Evolutionary conservation across 345 rosid genomes (phyloP), one percentile per base, ranked within the genome.

Genomic region (Eucalyptus marginata): DNA sequence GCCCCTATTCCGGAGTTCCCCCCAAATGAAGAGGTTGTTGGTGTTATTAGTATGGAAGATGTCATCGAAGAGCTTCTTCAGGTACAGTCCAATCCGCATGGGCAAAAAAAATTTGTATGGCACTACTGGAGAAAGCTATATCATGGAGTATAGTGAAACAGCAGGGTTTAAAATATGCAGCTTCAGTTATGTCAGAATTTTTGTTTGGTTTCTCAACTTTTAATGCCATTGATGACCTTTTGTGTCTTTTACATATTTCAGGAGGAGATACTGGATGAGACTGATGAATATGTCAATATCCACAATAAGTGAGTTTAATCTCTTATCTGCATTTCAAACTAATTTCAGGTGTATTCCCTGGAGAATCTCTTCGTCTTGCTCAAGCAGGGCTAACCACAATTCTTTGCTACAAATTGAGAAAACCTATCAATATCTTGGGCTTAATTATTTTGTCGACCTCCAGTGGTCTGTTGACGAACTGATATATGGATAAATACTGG

Each of bases 251-350:
- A 71, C 84, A 89, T 89, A 51, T 94, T 90, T 76, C 97, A 96
- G 98, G 99, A 97, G 93, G 99, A 96, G 95, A 96, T 97, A 90
- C 92, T 97, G 92, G 99, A 96, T 87, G 99, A 96, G 93, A 97
- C 99, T 2, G 99, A 97, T 86, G 99, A 96, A 94, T 94, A 96
- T 80, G 97, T 97, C 87, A 97, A 97, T 90, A 96, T 96, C 88
- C 99, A 96, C 92, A 96, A 97, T 94, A 94, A 95, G 97, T 93
- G 86, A 90, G 88, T 27, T 25, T 14, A 49, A 62, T 50, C 46
- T 51, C 36, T 64, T 40, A 44, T 22, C 27, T 40, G 88, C 44
- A 62, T 76, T 10, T 89, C 24, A 33, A 17, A 64, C 20, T 40
- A 14, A 27, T 59, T 27, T 59, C 43, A 24, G 54, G 40, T 88